phyloP scores from a whole-genome alignment of 176 grass and related monocot species.

The Miscanthus lutarioriparius region DNA sequence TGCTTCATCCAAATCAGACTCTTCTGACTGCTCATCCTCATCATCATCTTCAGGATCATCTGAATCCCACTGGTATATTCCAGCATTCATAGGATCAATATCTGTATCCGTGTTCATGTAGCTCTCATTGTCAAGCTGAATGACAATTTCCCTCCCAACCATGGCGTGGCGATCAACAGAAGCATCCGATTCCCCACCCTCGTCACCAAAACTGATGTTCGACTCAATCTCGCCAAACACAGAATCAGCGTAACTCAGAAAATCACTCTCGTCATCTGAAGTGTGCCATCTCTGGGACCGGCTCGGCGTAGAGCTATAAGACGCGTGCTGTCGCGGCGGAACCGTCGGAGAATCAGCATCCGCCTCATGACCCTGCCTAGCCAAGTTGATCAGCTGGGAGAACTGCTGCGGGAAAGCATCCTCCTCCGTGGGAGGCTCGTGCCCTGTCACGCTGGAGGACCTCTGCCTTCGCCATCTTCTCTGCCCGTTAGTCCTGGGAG shows the following conservation, averaged over 20 bases:
- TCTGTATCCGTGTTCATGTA: constrained; percentile 66
- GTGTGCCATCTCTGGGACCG: constrained; percentile 47
- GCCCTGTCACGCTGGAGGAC: constrained; percentile 26
- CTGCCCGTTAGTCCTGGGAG: constrained; percentile 28
- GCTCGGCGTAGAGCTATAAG: constrained; percentile 53
- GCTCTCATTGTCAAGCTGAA: constrained; percentile 62
- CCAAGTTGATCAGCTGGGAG: constrained; percentile 68
- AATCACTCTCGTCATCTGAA: constrained; percentile 82
- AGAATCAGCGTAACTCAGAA: constrained; percentile 46
- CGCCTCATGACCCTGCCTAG: constrained; percentile 59
- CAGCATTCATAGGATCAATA: constrained; percentile 88
- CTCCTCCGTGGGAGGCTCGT: constrained; percentile 32
- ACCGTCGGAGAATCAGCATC: constrained; percentile 31
- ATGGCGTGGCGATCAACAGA: constrained; percentile 56
- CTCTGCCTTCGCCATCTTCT: constrained; percentile 22
- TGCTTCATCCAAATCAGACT: constrained; percentile 62
- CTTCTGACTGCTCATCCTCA: constrained; percentile 48
- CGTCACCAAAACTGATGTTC: constrained; percentile 63
- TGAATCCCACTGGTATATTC: constrained; percentile 69
- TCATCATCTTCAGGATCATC: constrained; percentile 61
- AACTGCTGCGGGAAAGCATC: constrained; percentile 60
- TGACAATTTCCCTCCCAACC: constrained; percentile 44
- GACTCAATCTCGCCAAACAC: constrained; percentile 74
- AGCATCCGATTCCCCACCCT: constrained; percentile 76
- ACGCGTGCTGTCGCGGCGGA: constrained; percentile 1